phyloP scores from a whole-genome alignment of 176 grass and related monocot genomes.

The Oryza coarctata region DNA sequence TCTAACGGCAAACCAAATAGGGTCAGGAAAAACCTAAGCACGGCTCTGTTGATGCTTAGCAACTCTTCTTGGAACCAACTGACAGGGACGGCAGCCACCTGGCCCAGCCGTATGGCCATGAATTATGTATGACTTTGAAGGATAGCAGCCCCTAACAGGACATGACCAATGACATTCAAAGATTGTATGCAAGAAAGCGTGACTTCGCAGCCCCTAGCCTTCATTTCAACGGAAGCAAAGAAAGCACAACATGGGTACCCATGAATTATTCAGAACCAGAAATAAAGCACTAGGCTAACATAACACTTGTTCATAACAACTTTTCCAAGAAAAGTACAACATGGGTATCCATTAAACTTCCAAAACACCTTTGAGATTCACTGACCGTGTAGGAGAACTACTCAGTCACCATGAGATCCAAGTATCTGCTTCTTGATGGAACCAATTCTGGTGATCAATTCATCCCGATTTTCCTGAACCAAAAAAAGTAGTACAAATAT shows the following conservation, averaged over 20 bases:
- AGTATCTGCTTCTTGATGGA: conserved; percentile 69
- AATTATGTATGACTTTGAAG: background rate
- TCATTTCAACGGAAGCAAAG: background rate
- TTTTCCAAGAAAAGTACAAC: background rate
- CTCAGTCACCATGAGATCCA: conserved; percentile 49
- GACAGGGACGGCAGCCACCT: background rate
- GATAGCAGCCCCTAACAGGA: conserved; percentile 34
- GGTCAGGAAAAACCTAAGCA: background rate
- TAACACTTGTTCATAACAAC: conserved; percentile 18
- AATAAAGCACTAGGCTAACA: background rate
- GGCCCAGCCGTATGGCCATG: background rate
- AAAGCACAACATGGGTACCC: background rate
- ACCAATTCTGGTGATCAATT: conserved; percentile 45
- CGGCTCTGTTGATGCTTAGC: background rate
- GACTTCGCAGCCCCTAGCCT: background rate
- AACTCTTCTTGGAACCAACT: background rate
- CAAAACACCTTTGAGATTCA: background rate
- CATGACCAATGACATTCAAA: background rate
- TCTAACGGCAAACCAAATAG: background rate
- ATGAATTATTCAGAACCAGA: background rate
- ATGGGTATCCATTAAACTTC: background rate
- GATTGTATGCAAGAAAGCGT: background rate
- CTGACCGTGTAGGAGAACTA: background rate
- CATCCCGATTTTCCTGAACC: conserved; percentile 62
- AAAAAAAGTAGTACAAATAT: background rate